Base-by-base conservation (phyloP, 2,329 filamentous ascomycete genomes). In the Uncinocarpus reesii region DNA sequence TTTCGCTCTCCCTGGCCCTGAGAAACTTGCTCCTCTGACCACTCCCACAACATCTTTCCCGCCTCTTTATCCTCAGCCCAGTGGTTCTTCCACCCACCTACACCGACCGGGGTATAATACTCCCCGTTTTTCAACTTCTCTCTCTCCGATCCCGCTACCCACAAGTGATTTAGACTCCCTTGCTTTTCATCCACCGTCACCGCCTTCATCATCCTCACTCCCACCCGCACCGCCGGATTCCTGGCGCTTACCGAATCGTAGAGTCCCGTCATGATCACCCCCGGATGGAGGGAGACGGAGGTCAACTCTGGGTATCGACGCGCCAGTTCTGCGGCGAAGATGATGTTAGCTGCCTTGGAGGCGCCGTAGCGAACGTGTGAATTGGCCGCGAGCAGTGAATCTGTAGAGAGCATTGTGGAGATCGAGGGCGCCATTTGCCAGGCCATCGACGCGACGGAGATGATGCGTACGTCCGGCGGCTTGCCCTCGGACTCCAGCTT, bases 271-370 rank as follows among this genome's bases (percentile, higher is more conserved):
- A 61, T 52, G 29, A 71, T 67, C 2, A 68, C 58, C 1, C 75
- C 75, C 0, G 75, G 75, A 47, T 78, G 75, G 0, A 78, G 55
- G 0, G 70, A 66, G 7, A 76, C 64, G 18, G 67, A 65, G 18
- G 62, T 65, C 1, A 74, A 61, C 15, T 64, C 54, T 0, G 70
- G 70, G 47, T 70, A 64, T 1, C 68, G 66, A 5, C 68, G 64
- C 11, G 46, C 46, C 3, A 76, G 53, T 52, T 74, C 70, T 0
- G 64, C 56, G 2, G 71, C 70, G 40, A 71, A 70, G 4, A 74
- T 57, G 23, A 75, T 66, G 45, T 72, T 74, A 2, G 72, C 73
- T 0, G 71, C 65, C 56, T 76, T 77, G 50, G 69, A 72, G n/a
- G 71, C 68, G 7, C 65, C 70, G 54, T 77, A 78, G 1, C 72